Percentiles rank a stretch among this genome's conserved stretches.
Evolutionary conservation across 192 early-diverging fungal genomes (phyloP).

Genomic region (Neocallimastix lanati): DNA sequence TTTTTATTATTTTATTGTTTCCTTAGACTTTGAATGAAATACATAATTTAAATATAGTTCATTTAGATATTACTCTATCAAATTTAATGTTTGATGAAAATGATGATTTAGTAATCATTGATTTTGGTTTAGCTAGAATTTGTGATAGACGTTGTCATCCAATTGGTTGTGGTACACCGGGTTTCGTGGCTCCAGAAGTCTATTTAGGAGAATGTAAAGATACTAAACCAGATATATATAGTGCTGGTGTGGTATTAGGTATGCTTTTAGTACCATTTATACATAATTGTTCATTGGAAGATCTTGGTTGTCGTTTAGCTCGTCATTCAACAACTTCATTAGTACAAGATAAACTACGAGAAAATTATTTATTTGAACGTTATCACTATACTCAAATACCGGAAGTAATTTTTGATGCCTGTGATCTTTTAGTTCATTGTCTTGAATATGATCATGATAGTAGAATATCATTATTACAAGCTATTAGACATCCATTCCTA

Average conservation of each 20-base stretch:
- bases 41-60: constrained; percentile 40
- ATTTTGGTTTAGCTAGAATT: constrained; percentile 52
- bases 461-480: background rate
- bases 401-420: background rate
- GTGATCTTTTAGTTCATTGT: background rate
- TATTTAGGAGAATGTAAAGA: constrained; percentile 16
- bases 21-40: constrained; percentile 30
- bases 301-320: constrained; percentile 49
- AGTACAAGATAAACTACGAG: background rate
- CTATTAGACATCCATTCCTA: background rate
- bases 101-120: constrained; percentile 43
- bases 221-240: constrained; percentile 42
- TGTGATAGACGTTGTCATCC: constrained; percentile 9
- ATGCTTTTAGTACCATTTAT: constrained; percentile 57
- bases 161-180: constrained; percentile 48
- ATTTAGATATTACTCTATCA: constrained; percentile 46
- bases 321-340: constrained; percentile 33
- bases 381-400: background rate
- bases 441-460: background rate
- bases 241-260: constrained; percentile 48
- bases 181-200: constrained; percentile 54
- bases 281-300: constrained; percentile 34
- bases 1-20: too few relatives aligned
- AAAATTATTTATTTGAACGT: background rate
- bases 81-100: constrained; percentile 39